Evolutionary conservation across 495 filamentous ascomycete genomes (phyloP), one percentile per base, ranked within the genome.

Genomic region (Cudoniella acicularis): DNA sequence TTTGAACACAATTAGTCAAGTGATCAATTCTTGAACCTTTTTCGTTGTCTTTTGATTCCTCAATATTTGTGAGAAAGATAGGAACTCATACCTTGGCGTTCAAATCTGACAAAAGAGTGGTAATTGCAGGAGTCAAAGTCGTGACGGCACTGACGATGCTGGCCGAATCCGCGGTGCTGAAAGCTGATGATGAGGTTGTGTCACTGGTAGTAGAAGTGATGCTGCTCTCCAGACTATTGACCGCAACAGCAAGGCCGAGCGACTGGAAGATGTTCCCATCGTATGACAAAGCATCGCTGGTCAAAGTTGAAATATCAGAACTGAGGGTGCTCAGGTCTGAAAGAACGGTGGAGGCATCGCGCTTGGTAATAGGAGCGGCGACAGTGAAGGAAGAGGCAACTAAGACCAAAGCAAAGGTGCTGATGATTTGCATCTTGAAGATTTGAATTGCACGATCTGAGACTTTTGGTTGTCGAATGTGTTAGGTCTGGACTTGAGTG

Each of bases 391-490:
- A 24, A 23, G 26, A 45, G 21, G 30, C 22, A 18, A 51, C n/a
- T 18, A 59, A 30, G 21, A 43, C 16, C 30, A 26, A 9, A 25
- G 52, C 13, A 21, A 46, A 11, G 40, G 11, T 54, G 18, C n/a
- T 47, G 30, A 40, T 45, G 56, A 59, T 21, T 30, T 46, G 56
- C 56, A 59, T 59, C 43, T 52, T 54, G 52, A n/a, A 54, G 40
- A 43, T 24, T 36, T 36, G 30, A 6, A 4, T 36, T 36, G 30
- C 13, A 4, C 4, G 30, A 36, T n/a, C n/a, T n/a, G n/a, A 36
- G 4, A 36, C 13, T 36, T 36, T 36, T 36, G 30, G 30, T 6
- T 36, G 30, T 36, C 30, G 30, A 36, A 13, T 36, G 4, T 36
- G 13, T 4, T 36, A 6, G 30, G 30, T 36, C 13, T 36, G 30